Evolutionary conservation across 2,329 filamentous ascomycete genomes (phyloP).

Genomic region (Mycosphaerelloides madeirae): DNA sequence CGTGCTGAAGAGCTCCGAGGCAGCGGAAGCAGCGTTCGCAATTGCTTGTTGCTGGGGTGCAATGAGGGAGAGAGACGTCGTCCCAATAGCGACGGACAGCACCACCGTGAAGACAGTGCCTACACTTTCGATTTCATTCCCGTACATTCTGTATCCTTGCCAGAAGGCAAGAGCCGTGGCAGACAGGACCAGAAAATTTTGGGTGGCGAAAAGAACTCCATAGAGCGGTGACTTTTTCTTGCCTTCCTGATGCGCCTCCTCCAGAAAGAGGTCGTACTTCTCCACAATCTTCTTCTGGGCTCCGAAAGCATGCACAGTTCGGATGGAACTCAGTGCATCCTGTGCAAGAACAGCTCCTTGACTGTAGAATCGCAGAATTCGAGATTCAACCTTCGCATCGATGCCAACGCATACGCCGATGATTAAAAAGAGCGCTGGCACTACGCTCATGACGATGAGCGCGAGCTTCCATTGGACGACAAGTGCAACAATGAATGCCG

Average conservation of each 20-base stretch:
- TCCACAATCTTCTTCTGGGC: slow-evolving; percentile 40
- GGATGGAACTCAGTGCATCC: slow-evolving; percentile 48
- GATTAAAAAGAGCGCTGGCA: slow-evolving; percentile 41
- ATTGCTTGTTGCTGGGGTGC: slow-evolving; percentile 40
- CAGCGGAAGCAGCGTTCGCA: slow-evolving; percentile 40
- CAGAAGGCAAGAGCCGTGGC: slow-evolving; percentile 41
- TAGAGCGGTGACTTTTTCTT: slow-evolving; percentile 43
- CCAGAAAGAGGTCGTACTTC: slow-evolving; percentile 42
- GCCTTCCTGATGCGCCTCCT: slow-evolving; percentile 41
- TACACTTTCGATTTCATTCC: slow-evolving; percentile 29
- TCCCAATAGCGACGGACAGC: slow-evolving; percentile 32
- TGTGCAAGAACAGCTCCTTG: slow-evolving; percentile 46
- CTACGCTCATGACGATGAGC: slow-evolving; percentile 44
- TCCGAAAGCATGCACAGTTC: slow-evolving; percentile 49
- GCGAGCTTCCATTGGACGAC: slow-evolving; percentile 42
- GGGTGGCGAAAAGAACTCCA: slow-evolving; percentile 24
- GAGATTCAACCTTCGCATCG: slow-evolving; percentile 34
- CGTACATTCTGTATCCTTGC: slow-evolving; percentile 40
- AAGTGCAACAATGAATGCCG: slow-evolving; percentile 39
- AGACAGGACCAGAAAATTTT: slow-evolving; percentile 41
- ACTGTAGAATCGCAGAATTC: slow-evolving; percentile 37
- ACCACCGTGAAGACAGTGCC: slow-evolving; percentile 36
- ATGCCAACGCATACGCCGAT: slow-evolving; percentile 32
- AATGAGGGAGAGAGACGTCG: slow-evolving; percentile 37
- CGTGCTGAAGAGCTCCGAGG: slow-evolving; percentile 38